A percentile compares a stretch with the other conserved stretches of the same genome.
These are phyloP conservation scores for Eutypa lata DNA, from an alignment of 2,329 filamentous ascomycete genomes.

Conservation along the genomic window DNA sequence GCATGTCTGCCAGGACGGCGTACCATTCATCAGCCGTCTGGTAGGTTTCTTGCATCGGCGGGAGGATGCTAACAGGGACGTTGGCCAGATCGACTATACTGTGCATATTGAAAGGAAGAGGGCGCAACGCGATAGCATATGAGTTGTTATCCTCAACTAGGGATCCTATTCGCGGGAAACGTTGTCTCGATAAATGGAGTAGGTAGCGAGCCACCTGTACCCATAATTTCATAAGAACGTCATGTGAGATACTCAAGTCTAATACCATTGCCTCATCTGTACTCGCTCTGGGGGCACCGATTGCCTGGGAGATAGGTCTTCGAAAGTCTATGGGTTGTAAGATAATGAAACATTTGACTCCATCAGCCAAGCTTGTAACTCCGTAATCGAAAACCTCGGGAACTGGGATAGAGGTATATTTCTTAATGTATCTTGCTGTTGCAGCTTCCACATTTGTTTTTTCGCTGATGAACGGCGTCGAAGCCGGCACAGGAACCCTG, in stretches of 20 bases:
- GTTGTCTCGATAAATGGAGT: too few relatives aligned
- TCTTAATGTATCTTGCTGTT: not conserved
- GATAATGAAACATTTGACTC: not conserved
- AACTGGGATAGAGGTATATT: not conserved
- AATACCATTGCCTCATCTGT: too few relatives aligned
- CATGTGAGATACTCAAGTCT: too few relatives aligned
- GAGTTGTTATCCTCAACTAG: not conserved
- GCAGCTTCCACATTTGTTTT: too few relatives aligned
- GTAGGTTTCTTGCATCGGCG: conserved; percentile 15
- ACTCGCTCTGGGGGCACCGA: too few relatives aligned
- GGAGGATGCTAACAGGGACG: not conserved
- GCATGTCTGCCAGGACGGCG: conserved; percentile 34
- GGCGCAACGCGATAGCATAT: not conserved
- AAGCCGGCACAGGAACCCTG: too few relatives aligned
- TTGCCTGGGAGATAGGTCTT: too few relatives aligned
- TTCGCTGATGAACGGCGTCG: too few relatives aligned
- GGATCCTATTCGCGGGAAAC: not conserved
- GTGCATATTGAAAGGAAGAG: not conserved
- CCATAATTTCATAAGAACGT: too few relatives aligned
- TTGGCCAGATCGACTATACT: not conserved
- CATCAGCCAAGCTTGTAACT: not conserved
- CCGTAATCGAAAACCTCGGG: not conserved
- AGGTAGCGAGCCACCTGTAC: too few relatives aligned
- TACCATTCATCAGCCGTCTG: conserved; percentile 35
- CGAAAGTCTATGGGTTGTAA: too few relatives aligned